Evolutionary conservation across 1,139 yeast genomes (phyloP), one percentile per base, ranked within the genome.

Genomic region (Sugiyamaella japonica): DNA sequence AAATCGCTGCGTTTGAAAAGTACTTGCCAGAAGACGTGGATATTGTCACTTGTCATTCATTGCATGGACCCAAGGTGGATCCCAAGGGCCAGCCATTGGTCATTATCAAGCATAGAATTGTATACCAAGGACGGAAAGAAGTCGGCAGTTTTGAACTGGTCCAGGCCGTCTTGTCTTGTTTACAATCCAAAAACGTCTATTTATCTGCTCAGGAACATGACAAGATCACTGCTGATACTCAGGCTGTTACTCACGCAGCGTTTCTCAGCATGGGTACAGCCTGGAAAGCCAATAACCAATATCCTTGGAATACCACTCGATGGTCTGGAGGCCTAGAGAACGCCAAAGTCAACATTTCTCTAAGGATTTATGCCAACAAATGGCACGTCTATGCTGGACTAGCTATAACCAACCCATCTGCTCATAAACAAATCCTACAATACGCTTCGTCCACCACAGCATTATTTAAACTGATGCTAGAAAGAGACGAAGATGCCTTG

Each of bases 351-450:
- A 93, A 93, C 69, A 90, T 93, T 50, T 87, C 98, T 0, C 74
- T 93, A 66, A 78, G 99, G 61, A 93, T 93, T 46, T 93, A 79
- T 70, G 84, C 96, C 31, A 93, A 91, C 72, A 90, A 91, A 71
- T 93, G 97, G 96, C 99, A 93, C 67, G 99, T 93, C 23, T 93
- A 93, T 68, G 99, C 99, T 4, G 99, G 99, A 0, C 76, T 93
- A 63, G 97, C 98, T 9, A 91, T 93, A 59, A 87, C 97, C 2
- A 93, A 93, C 67, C 97, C 97, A 0, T 82, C 93, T 29, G 98
- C 99, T 0, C 97, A 91, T 66, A 82, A 80, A 40, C 99, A 93
- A 71, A 86, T 95, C 17, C 76, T 89, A 58, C 98, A 91, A 69
- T 93, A 91, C 68, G 88, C 98, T 1, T 80, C 82, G 49, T 87